Evolutionary conservation across 192 early-diverging fungal genomes (phyloP).

Genomic region (Podila verticillata): DNA sequence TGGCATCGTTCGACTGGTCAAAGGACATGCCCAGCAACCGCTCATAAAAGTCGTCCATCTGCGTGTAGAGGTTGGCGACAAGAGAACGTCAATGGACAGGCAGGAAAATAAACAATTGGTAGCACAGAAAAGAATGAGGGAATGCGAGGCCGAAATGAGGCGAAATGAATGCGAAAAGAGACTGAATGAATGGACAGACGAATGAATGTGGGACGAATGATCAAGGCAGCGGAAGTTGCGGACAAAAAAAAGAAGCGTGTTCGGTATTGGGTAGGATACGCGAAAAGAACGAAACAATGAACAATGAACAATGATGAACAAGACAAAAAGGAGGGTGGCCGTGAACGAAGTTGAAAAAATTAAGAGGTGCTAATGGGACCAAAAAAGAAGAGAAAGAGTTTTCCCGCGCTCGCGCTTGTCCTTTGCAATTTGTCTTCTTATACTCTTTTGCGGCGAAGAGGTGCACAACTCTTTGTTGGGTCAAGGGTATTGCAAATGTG

Average conservation of each 20-base stretch:
- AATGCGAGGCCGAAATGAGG: not conserved
- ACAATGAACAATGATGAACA: not conserved
- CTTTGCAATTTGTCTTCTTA: not conserved
- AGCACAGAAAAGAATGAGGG: not conserved
- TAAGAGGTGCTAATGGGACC: constrained; percentile 1
- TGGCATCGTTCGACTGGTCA: constrained; percentile 52
- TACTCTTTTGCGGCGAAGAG: not conserved
- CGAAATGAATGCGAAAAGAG: not conserved
- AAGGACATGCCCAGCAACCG: constrained; percentile 58
- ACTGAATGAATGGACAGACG: not conserved
- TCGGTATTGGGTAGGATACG: not conserved
- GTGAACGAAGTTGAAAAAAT: not conserved
- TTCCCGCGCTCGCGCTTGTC: not conserved
- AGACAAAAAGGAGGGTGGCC: not conserved
- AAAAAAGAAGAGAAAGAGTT: constrained; percentile 1
- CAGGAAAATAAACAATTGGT: not conserved
- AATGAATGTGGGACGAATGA: not conserved
- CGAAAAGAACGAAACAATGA: constrained; percentile 1
- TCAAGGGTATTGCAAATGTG: not conserved
- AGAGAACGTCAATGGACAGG: not conserved
- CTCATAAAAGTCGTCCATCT: constrained; percentile 66
- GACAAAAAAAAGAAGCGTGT: too few relatives aligned
- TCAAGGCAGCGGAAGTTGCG: not conserved
- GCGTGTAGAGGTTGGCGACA: not conserved
- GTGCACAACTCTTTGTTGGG: not conserved